Base-by-base conservation (phyloP, 2,329 filamentous ascomycete species). In the Pseudopithomyces maydicus region DNA sequence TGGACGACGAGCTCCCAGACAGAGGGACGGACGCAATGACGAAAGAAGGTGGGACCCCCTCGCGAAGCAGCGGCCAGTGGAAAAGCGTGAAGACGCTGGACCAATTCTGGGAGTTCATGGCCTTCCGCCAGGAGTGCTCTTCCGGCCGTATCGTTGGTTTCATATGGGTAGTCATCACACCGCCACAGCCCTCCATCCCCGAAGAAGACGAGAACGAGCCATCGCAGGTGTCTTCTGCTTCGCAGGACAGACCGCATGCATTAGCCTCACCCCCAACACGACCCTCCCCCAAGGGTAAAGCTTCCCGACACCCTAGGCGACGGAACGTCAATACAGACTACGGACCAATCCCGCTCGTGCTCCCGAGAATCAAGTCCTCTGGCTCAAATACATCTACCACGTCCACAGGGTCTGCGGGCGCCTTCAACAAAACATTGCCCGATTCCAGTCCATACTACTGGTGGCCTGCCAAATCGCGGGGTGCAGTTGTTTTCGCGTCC, bases 51-150 rank as follows among this genome's bases (percentile, higher is more conserved):
- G 56, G 80, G 78, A 76, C 74, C 52, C 74, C 74, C 11, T 75
- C 72, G 29, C 78, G 84, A 63, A 84, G 85, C 63, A 82, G 80
- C 23, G 90, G 90, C 0, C 82, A 85, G 55, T 99, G 95, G 95
- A 90, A 88, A 72, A 92, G 90, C 57, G 88, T 97, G 22, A 88
- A 84, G 71, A 90, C 87, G 0, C 79, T 99, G 39, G 90, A 93
- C n/a, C 88, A 93, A 65, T 99, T 99, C 70, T 99, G 95, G 95
- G 95, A 99, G 60, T 90, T 96, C 84, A 98, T 99, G 94, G 89
- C 93, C 0, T 98, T 91, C 71, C 84, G 95, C 55, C 95, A 98
- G 73, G 95, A 99, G 72, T 99, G 95, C 71, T 97, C 93, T 0
- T 91, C 92, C 33, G 96, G 95, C 0, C 84, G 93, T 17, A 83